Conservation (phyloP, 2,329 filamentous ascomycete species). For the Neofusicoccum parvum region DNA sequence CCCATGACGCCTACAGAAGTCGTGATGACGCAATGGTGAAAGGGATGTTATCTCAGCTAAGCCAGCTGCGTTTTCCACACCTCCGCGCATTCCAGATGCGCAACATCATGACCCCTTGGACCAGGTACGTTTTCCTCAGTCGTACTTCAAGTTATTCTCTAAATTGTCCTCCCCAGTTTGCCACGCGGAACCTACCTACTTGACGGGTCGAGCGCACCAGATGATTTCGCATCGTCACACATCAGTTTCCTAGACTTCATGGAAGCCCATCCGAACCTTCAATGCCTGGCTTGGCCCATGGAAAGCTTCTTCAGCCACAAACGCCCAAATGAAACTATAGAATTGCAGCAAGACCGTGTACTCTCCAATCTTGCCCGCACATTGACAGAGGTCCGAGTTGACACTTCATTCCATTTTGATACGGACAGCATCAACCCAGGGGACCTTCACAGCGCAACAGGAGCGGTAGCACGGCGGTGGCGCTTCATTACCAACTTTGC, state of each 20-base stretch:
- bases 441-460: slow-evolving; percentile 26
- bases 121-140: slow-evolving; percentile 31
- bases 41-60: slow-evolving; percentile 1
- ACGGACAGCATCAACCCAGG: slow-evolving; percentile 30
- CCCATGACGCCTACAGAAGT: not conserved
- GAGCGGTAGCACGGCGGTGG: slow-evolving; percentile 31
- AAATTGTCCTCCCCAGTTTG: slow-evolving; percentile 27
- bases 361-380: slow-evolving; percentile 44
- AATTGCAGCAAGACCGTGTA: slow-evolving; percentile 29
- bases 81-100: slow-evolving; percentile 50
- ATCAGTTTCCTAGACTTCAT: slow-evolving; percentile 43
- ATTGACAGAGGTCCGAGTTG: slow-evolving; percentile 46
- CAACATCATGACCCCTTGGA: slow-evolving; percentile 40
- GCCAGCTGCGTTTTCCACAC: slow-evolving; percentile 44
- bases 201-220: not conserved
- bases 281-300: slow-evolving; percentile 51
- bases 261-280: slow-evolving; percentile 46
- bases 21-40: slow-evolving; percentile 5
- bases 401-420: slow-evolving; percentile 32
- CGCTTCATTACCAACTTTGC: slow-evolving; percentile 48
- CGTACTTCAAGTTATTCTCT: slow-evolving; percentile 36
- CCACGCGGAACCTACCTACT: slow-evolving; percentile 17
- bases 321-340: slow-evolving; percentile 25
- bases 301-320: slow-evolving; percentile 46
- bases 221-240: not conserved